Evolutionary conservation across 805 yeast genomes (phyloP), one percentile per base, ranked within the genome.

Genomic region (Candida methanosorbosa): DNA sequence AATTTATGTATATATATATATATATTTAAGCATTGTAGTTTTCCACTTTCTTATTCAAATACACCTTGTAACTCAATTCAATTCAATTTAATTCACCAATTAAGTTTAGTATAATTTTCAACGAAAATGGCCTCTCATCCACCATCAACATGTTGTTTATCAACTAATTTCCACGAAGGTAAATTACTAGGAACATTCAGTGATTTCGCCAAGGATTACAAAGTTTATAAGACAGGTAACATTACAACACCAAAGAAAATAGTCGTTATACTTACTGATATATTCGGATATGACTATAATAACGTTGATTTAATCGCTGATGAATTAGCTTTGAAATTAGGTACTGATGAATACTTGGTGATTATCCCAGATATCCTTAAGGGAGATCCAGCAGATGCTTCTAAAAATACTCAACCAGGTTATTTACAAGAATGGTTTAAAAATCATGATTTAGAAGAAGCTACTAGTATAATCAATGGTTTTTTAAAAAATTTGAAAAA

Each of bases 281-380:
- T 86, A 31, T 74, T 54, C 40, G 95, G 96, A 25, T 59, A 69
- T 52, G 61, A 61, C 31, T 67, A 65, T 50, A 64, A 63, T 52
- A 86, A 87, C 56, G 58, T 58, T 25, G 57, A 68, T 46, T 64
- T 87, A 45, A 53, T 75, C 40, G 90, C 87, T 13, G 87, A 81
- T 50, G 59, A 63, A 35, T 72, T 81, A 40, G 82, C 88, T 30
- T 56, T 57, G 32, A 54, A 54, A 7, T 37, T 49, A 9, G 84
- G 85, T 18, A n/a, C n/a, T n/a, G n/a, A n/a, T n/a, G n/a, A n/a
- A n/a, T 84, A 68, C 60, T 71, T 68, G 29, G 88, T 81, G 1
- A 63, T 79, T 31, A 59, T 80, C 23, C 95, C 95, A n/a, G 95
- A 86, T 56, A 65, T 83, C 39, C 67, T 84, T 45, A 57, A 70